Percentiles rank a stretch among this genome's conserved stretches.
Conservation (phyloP, 2,329 filamentous ascomycete genomes). For the Fusarium napiforme region DNA sequence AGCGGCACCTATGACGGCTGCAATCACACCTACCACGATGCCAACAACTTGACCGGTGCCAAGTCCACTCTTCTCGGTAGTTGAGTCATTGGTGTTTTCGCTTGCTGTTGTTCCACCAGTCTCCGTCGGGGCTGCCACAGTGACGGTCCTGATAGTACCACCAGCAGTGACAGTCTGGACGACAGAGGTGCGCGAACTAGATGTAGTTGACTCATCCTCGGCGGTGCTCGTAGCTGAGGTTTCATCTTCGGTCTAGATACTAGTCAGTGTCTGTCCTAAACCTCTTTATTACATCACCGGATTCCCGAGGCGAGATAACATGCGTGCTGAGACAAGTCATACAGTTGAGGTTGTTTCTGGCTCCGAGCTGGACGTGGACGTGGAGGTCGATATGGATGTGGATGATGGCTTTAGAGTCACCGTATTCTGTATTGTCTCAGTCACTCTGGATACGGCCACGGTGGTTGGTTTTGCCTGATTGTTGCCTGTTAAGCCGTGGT, state of each 20-base stretch:
- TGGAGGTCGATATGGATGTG: constrained; percentile 38
- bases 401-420: constrained; percentile 39
- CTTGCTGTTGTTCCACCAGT: constrained; percentile 35
- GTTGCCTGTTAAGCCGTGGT: constrained; percentile 44
- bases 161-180: constrained; percentile 66
- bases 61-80: constrained; percentile 46
- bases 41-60: constrained; percentile 62
- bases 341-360: constrained; percentile 52
- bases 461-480: constrained; percentile 45
- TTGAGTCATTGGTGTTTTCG: constrained; percentile 27
- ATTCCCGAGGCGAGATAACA: constrained; percentile 24
- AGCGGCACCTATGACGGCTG: constrained; percentile 53
- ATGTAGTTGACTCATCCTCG: constrained; percentile 27
- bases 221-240: constrained; percentile 31
- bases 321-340: constrained; percentile 47
- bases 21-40: constrained; percentile 63
- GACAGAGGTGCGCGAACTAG: constrained; percentile 42
- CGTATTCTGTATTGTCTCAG: constrained; percentile 52
- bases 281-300: constrained; percentile 33
- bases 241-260: constrained; percentile 25
- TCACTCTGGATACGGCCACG: constrained; percentile 47
- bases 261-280: constrained; percentile 31
- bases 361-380: constrained; percentile 37
- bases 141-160: constrained; percentile 66
- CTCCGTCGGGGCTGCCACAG: constrained; percentile 59